Base-by-base conservation (phyloP, 495 filamentous ascomycete species). In the Hypoxylon fuscum region DNA sequence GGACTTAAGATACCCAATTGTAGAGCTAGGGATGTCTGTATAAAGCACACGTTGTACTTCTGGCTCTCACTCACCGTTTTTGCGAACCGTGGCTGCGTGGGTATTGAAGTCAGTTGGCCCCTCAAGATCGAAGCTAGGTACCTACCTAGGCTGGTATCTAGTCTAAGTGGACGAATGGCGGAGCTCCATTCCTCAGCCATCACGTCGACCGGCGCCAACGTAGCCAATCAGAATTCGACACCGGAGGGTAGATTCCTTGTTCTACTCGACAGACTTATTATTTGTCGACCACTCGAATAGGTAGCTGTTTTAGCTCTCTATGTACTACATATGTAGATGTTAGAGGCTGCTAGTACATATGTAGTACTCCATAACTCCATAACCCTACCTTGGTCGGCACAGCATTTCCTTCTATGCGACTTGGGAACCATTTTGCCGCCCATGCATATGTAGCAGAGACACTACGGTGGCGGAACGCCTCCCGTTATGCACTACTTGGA, bases 141-240 rank as follows among this genome's bases (percentile, higher is more conserved):
- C 4, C 25, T 27, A n/a, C n/a, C 25, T 27, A 40, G 37, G 25
- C 46, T 41, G 34, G 22, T 56, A 27, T 8, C 3, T 27, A 8
- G 41, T 57, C 18, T 54, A 48, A 58, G 46, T 46, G 51, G 38
- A 45, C 57, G 40, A 55, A 68, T 63, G 37, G 49, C 43, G 32
- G 46, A 50, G 52, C 38, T 45, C 46, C 57, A 52, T 44, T 48
- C 55, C 52, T 59, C 38, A 55, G 50, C 66, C 53, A 61, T 77
- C 76, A 78, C 76, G 56, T 56, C 68, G 45, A 59, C 62, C 73
- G 76, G 77, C 77, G 77, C 69, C 69, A 77, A 77, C 68, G 57
- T 43, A 59, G 54, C 77, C 77, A 79, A 79, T 79, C 68, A 78
- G 7, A 56, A 55, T 2, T 20, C 38, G 21, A 37, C 37, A 17